phyloP scores from a whole-genome alignment of 169 alveolate species.

The Cardiosporidium cionae region DNA sequence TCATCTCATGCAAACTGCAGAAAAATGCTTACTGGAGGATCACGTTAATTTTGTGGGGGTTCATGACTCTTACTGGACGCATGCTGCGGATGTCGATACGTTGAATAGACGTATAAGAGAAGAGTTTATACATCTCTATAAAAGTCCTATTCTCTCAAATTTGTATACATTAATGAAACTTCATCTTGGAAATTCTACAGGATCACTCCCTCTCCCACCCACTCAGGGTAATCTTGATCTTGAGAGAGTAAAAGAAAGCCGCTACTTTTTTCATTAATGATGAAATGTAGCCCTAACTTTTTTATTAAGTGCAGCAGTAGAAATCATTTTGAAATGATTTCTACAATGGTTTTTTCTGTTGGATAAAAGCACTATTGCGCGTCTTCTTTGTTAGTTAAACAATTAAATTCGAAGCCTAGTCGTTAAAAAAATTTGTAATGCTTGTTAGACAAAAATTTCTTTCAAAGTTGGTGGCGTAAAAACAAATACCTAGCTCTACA shows the following conservation, averaged over 20 bases:
- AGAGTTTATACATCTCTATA: conserved; percentile 74
- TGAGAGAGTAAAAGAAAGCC: conserved; percentile 35
- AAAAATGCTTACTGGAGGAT: conserved; percentile 52
- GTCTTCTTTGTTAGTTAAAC: no score
- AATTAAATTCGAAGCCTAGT: no score
- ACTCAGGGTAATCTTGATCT: conserved; percentile 58
- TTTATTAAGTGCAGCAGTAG: no score
- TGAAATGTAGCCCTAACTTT: no score
- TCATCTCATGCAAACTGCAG: conserved; percentile 90
- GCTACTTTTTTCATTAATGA: conserved; percentile 45
- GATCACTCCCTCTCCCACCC: conserved; percentile 61
- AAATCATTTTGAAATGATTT: no score
- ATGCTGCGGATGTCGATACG: conserved; percentile 80
- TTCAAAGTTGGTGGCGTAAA: no score
- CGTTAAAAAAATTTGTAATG: no score
- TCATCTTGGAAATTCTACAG: conserved; percentile 51
- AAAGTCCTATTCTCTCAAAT: conserved; percentile 77
- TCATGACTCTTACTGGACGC: conserved; percentile 94
- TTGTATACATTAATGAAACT: conserved; percentile 56
- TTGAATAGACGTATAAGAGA: conserved; percentile 75
- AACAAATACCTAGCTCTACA: no score
- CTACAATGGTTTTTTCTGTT: no score
- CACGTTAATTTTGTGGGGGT: conserved; percentile 87
- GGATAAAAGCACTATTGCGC: no score
- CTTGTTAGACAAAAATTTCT: no score